A percentile compares a stretch with the other conserved stretches of the same genome.
Conservation (phyloP, 2,329 filamentous ascomycete species). For the Talaromyces rugulosus region DNA sequence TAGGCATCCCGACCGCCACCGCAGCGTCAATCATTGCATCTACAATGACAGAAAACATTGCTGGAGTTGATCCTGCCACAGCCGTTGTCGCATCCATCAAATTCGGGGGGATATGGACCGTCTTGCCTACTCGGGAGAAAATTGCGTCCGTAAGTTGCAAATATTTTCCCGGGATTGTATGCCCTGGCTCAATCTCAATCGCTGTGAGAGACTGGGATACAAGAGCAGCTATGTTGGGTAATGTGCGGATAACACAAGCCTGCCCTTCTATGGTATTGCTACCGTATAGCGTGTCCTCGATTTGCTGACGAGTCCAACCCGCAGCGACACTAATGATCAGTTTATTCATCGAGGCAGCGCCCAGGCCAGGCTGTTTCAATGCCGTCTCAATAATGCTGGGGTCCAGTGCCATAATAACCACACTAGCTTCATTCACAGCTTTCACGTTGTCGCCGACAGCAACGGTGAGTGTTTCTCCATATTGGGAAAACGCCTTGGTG, state of each 20-base stretch:
- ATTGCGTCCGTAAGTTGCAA: neutral
- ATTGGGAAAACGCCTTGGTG: neutral
- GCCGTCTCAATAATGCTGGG: neutral
- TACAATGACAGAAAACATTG: slow-evolving; percentile 3
- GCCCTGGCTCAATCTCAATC: neutral
- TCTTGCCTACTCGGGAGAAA: slow-evolving; percentile 2
- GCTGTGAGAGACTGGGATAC: slow-evolving; percentile 4
- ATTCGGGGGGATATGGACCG: neutral
- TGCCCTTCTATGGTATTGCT: neutral
- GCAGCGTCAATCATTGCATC: slow-evolving; percentile 7
- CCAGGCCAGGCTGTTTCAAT: neutral
- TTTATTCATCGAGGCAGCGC: neutral
- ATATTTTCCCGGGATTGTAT: neutral
- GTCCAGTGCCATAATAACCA: neutral
- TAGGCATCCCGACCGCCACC: slow-evolving; percentile 6
- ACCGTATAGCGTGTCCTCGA: neutral
- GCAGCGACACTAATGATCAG: slow-evolving; percentile 1
- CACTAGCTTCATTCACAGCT: neutral
- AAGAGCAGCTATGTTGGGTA: slow-evolving; percentile 6
- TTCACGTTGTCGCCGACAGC: neutral
- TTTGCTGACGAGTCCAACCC: neutral
- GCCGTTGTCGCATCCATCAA: slow-evolving; percentile 5
- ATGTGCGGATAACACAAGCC: neutral
- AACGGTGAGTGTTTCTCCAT: neutral
- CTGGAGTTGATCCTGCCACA: slow-evolving; percentile 6